phyloP scores from a whole-genome alignment of 495 filamentous ascomycete species.

The Friedmanniomyces endolithicus region DNA sequence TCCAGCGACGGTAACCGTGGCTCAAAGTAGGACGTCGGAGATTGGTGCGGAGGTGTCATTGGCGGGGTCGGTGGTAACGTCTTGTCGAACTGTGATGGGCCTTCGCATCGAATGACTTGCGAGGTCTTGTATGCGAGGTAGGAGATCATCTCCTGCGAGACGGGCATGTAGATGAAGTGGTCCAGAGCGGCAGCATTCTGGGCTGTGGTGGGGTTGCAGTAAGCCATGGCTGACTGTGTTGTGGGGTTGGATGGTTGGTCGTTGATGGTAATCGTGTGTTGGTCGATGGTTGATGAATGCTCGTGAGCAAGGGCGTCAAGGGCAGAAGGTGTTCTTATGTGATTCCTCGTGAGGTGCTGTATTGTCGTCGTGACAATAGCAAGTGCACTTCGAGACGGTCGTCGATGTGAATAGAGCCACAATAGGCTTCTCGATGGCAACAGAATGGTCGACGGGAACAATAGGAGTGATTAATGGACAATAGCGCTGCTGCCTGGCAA shows the following conservation, averaged over 20 bases:
- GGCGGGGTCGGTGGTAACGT: conserved; percentile 56
- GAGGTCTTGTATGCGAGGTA: conserved; percentile 73
- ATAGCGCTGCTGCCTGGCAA: conserved; percentile 15
- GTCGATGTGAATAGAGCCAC: conserved; percentile 7
- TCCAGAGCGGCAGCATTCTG: conserved; percentile 77
- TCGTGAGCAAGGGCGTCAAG: not conserved
- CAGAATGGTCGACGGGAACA: not conserved
- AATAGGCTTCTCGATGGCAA: conserved; percentile 5
- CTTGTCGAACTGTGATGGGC: conserved; percentile 36
- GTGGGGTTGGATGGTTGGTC: not conserved
- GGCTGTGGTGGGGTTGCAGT: conserved; percentile 26
- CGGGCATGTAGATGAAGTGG: conserved; percentile 71
- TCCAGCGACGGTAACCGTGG: conserved; percentile 64
- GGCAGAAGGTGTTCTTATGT: not conserved
- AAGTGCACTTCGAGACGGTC: not conserved
- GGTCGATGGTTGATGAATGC: not conserved
- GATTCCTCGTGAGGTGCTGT: not conserved
- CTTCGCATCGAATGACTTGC: conserved; percentile 85
- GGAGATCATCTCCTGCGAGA: conserved; percentile 70
- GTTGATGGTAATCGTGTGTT: not conserved
- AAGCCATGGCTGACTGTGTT: conserved; percentile 29
- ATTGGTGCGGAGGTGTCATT: conserved; percentile 49
- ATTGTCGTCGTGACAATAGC: conserved; percentile 16
- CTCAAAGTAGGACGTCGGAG: conserved; percentile 29
- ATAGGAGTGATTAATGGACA: conserved; percentile 16